Base-by-base conservation (phyloP, 2,329 filamentous ascomycete species). In the Aspergillus sergii region DNA sequence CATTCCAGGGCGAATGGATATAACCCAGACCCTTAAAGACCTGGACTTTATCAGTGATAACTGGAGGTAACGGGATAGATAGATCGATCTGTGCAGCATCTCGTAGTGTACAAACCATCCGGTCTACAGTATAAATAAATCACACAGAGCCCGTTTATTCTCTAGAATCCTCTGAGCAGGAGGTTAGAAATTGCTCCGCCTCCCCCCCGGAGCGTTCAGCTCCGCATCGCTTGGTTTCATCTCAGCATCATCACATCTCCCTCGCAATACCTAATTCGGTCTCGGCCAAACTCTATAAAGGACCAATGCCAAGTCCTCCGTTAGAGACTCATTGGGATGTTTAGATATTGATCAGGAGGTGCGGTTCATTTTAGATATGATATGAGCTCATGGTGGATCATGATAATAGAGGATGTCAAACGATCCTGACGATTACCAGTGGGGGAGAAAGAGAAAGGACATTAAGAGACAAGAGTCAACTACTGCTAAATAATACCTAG, bases 201-300 rank as follows among this genome's bases (percentile, higher is more conserved):
- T 55, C 51, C 26, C 32, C 12, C 12, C 11, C 51, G 32, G 51
- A 55, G 51, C 32, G 19, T 19, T 36, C 30, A n/a, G 16, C 32
- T 55, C 51, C 51, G 51, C 32, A 55, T 26, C 51, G 21, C 21
- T 55, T 55, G 51, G 51, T 21, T 19, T 55, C 26, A 32, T 51
- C 30, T 51, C 28, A 51, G 48, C 48, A 51, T 51, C 48, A 51
- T 12, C 48, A 50, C 51, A n/a, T 36, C 32, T 23, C 10, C n/a
- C 23, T 55, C n/a, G 16, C 32, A 34, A 54, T 10, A n/a, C 51
- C 30, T 54, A 55, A 26, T 55, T 26, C 26, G 34, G 51, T 21
- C 34, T 39, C 51, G n/a, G 36, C 23, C 34, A 39, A 55, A 55
- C 51, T 55, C 34, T 55, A 55, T 55, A 39, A 8, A n/a, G 48